phyloP scores from a whole-genome alignment of 2,329 filamentous ascomycete species.

The Coleophoma eucalyptorum region DNA sequence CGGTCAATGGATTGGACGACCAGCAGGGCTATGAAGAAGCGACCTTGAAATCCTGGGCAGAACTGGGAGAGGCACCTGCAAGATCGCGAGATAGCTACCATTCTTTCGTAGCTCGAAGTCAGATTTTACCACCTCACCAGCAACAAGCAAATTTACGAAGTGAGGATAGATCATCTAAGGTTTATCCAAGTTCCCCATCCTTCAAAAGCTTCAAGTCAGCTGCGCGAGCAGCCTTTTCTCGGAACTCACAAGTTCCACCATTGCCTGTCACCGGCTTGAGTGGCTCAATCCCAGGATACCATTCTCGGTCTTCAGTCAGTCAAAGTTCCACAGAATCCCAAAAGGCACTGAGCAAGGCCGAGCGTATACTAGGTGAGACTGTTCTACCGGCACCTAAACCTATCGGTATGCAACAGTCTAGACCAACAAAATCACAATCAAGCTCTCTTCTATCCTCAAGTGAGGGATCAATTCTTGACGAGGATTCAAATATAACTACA shows the following conservation, averaged over 20 bases:
- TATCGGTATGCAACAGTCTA: neutral
- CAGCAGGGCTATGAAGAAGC: no score
- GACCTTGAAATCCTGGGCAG: no score
- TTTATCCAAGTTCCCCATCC: neutral
- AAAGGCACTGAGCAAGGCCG: neutral
- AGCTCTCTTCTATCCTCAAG: constrained; percentile 20
- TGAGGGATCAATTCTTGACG: constrained; percentile 21
- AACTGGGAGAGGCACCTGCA: no score
- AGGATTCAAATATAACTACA: constrained; percentile 22
- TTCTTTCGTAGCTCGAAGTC: neutral
- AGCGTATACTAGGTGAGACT: constrained; percentile 5
- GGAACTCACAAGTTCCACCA: neutral
- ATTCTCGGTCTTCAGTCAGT: neutral
- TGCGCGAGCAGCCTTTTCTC: neutral
- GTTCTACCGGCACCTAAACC: neutral
- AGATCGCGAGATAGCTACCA: neutral
- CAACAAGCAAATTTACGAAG: neutral
- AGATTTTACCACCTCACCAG: neutral
- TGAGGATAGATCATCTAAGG: neutral
- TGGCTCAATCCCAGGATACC: neutral
- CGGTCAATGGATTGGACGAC: no score
- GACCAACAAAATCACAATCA: neutral
- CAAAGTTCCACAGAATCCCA: neutral
- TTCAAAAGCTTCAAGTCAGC: neutral
- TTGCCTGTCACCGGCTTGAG: neutral